Base-by-base conservation (phyloP, 768 basidiomycete species). In the Multifurca ochricompacta region DNA sequence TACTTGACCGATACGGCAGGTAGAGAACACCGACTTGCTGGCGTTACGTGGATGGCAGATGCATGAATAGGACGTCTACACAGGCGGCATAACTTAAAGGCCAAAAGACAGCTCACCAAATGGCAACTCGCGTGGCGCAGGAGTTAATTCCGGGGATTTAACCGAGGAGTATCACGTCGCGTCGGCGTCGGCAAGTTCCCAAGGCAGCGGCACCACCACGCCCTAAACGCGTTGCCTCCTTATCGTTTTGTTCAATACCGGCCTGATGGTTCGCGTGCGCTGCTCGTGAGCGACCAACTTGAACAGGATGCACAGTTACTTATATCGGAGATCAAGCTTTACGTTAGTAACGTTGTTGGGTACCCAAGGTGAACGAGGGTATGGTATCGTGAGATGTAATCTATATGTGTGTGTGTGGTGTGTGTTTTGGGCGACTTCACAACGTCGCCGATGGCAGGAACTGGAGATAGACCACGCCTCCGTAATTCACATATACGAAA, bases 61-160 rank as follows among this genome's bases (percentile, higher is more conserved):
- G n/a, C n/a, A n/a, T n/a, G n/a, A n/a, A n/a, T n/a, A n/a, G n/a
- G n/a, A n/a, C n/a, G n/a, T n/a, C 25, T 1, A 42, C 25, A 16
- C 27, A 6, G 11, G 32, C 18, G 19, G 36, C 19, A 40, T 10
- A 21, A 16, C 35, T 36, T 44, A n/a, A n/a, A n/a, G n/a, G n/a
- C 54, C 42, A 19, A 27, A 36, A 16, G 42, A 50, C 43, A 27
- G 43, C 18, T 32, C 5, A 36, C 42, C 28, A 30, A 27, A 16
- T 48, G 54, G 54, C 48, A 56, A 56, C 42, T 56, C 43, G 54
- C 42, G 54, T 50, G 42, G 48, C 41, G 16, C 45, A 42, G 41
- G 43, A 30, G 13, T 18, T 30, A 9, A 16, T 7, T 44, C 34
- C 41, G 14, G 41, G 5, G 25, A 42, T 42, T 23, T 6, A 16